Evolutionary conservation across 208 protist genomes (phyloP).

Genomic region (Jaenimonas drosophilae): DNA sequence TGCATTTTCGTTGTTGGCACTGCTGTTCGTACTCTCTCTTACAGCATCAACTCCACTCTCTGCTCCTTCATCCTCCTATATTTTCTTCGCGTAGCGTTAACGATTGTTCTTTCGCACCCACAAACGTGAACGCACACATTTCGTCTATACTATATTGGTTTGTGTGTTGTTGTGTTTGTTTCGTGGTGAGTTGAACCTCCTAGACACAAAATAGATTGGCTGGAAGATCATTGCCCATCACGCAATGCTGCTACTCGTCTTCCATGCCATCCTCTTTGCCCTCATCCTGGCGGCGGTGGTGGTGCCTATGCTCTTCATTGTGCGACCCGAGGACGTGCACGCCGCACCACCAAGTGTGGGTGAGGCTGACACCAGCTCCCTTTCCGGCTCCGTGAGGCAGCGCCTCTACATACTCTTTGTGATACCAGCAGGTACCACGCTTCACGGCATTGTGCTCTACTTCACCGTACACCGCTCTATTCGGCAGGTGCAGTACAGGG

Average conservation of each 20-base stretch:
- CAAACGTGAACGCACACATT: neutral
- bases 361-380: too few species aligned
- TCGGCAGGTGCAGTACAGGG: conserved; percentile 49
- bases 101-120: neutral
- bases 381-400: conserved; percentile 45
- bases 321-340: too few species aligned
- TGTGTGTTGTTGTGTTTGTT: neutral
- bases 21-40: conserved; percentile 1
- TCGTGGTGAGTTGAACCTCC: conserved; percentile 2
- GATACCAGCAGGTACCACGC: conserved; percentile 27
- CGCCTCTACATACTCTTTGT: conserved; percentile 69
- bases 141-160: neutral
- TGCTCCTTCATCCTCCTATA: conserved; percentile 7
- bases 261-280: conserved; percentile 43
- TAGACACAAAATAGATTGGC: neutral
- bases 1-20: neutral
- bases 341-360: too few species aligned
- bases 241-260: conserved; percentile 29
- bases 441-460: conserved; percentile 54
- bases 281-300: conserved; percentile 34
- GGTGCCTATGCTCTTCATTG: too few species aligned
- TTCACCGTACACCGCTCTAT: conserved; percentile 69
- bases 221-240: neutral
- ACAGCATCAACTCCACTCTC: neutral
- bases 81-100: neutral